phyloP scores from a whole-genome alignment of 2,329 filamentous ascomycete species.

The Zasmidium angulare region DNA sequence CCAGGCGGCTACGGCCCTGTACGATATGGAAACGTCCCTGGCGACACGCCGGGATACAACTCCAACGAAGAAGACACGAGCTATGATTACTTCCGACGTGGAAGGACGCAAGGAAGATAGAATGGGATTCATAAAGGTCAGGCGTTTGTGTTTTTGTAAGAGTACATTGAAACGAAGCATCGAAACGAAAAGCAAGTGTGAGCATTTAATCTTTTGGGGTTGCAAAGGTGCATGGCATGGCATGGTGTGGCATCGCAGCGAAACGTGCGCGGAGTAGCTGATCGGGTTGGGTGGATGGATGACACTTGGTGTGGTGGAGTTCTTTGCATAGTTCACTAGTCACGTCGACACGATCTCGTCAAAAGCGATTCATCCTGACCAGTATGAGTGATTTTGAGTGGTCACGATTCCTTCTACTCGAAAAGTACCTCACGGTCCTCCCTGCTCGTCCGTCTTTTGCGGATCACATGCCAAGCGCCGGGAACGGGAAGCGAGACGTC shows the following conservation, averaged over 20 bases:
- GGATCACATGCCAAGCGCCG: not conserved
- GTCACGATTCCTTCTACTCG: not conserved
- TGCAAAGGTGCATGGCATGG: not conserved
- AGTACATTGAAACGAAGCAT: not conserved
- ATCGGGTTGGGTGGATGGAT: not conserved
- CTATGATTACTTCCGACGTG: constrained; percentile 42
- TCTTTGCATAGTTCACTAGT: not conserved
- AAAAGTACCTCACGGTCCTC: not conserved
- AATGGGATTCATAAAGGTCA: not conserved
- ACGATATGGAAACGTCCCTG: constrained; percentile 22
- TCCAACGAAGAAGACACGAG: constrained; percentile 35
- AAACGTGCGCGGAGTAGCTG: constrained; percentile 3
- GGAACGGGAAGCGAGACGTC: not conserved
- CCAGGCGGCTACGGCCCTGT: constrained; percentile 33
- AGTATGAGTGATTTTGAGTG: not conserved
- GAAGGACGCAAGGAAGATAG: constrained; percentile 20
- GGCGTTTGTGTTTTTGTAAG: not conserved
- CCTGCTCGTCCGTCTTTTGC: not conserved
- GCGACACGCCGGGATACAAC: constrained; percentile 31
- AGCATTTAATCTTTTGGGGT: not conserved
- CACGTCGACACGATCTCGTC: not conserved
- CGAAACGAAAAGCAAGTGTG: not conserved
- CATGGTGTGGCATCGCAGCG: not conserved
- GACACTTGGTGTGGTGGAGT: not conserved
- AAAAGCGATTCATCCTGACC: not conserved